Evolutionary conservation across 2,329 filamentous ascomycete genomes (phyloP).

Genomic region (Diaporthe velutina): DNA sequence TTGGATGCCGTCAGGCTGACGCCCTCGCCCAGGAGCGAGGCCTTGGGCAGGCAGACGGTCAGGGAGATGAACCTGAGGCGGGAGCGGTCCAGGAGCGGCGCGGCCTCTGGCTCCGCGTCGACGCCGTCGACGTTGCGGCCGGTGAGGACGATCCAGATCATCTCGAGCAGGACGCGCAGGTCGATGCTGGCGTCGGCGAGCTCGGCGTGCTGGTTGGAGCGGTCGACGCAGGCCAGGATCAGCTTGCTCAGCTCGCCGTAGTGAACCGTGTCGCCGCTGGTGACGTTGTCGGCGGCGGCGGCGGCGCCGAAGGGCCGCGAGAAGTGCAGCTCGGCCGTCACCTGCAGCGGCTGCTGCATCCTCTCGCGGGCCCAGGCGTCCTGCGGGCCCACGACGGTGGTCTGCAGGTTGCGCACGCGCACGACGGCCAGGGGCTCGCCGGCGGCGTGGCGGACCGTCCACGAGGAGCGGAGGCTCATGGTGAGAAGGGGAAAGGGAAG

Average conservation of each 20-base stretch:
- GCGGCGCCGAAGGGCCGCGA: slow-evolving; percentile 68
- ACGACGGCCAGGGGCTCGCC: slow-evolving; percentile 66
- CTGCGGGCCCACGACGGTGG: slow-evolving; percentile 66
- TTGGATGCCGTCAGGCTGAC: slow-evolving; percentile 65
- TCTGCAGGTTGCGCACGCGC: slow-evolving; percentile 72
- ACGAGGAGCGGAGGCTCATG: slow-evolving; percentile 50
- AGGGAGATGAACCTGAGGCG: slow-evolving; percentile 63
- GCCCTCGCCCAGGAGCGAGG: slow-evolving; percentile 73
- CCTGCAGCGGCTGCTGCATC: slow-evolving; percentile 71
- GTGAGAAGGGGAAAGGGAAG: background rate
- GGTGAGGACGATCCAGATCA: slow-evolving; percentile 54
- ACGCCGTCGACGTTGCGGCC: slow-evolving; percentile 51
- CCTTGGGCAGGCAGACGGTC: slow-evolving; percentile 74
- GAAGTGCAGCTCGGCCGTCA: slow-evolving; percentile 73
- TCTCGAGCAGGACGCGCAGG: slow-evolving; percentile 51
- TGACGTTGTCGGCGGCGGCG: slow-evolving; percentile 70
- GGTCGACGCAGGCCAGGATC: slow-evolving; percentile 62
- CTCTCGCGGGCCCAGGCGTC: slow-evolving; percentile 77
- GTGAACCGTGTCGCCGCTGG: slow-evolving; percentile 76
- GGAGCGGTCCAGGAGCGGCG: slow-evolving; percentile 51
- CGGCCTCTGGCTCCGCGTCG: slow-evolving; percentile 46
- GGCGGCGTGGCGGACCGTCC: slow-evolving; percentile 53
- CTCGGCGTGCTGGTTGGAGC: slow-evolving; percentile 36
- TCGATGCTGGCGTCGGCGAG: slow-evolving; percentile 39
- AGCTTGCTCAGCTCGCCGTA: slow-evolving; percentile 80